Evolutionary conservation across 129 eudicot species (phyloP), one percentile per base, ranked within the genome.

Genomic region (Erigeron canadensis): DNA sequence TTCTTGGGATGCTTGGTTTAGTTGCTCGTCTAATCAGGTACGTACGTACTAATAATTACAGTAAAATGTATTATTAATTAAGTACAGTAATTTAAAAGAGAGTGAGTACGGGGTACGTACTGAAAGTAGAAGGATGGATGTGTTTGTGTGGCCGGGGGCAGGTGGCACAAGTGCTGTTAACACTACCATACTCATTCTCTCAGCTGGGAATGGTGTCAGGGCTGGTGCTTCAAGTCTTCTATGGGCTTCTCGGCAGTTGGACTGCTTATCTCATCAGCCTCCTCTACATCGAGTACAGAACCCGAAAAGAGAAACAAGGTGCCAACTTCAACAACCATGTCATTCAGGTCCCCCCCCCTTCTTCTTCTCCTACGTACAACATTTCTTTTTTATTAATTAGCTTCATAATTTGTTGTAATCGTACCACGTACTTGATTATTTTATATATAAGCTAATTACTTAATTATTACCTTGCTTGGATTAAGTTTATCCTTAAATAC

Each of bases 161-260:
- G 97, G 97, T 90, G 48, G 97, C 97, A 41, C 97, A 90, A 81
- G 97, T 90, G 80, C 80, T 90, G 2, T 75, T 90, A 51, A 90
- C 97, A 45, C 80, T 90, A 57, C 96, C 96, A 46, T 89, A 89
- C 83, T 89, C 96, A 55, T 89, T 89, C 47, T 90, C 95, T 5
- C 96, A 90, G 83, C 82, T 90, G 62, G 97, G 97, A 10, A 90
- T 90, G 97, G 50, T 70, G 12, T 90, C 97, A n/a, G 97, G 97
- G 19, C 58, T 90, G 46, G 63, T 85, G 17, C 79, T 90, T 44
- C 97, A 90, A 68, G 47, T 90, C 1, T 90, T 90, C 72, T 90
- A 87, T 71, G 97, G 97, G 2, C 79, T 87, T 71, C 76, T 87
- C 75, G 97, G 97, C 43, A 90, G 97, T 50, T 90, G 97, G 97